Evolutionary conservation across 2,329 filamentous ascomycete species (phyloP).

Genomic region (Neonectria magnoliae): DNA sequence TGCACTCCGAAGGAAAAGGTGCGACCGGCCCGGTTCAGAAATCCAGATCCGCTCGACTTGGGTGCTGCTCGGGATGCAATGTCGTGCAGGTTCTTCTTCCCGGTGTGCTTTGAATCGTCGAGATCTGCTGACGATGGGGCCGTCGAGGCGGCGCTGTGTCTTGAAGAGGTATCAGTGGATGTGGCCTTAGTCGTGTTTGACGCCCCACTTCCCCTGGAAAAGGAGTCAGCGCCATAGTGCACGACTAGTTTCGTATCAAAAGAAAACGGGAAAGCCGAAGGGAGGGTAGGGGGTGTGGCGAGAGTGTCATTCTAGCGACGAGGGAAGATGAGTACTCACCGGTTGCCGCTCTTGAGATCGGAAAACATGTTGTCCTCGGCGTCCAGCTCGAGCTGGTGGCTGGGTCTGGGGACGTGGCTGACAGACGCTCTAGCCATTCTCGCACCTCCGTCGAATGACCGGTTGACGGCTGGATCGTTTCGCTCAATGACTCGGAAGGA

Average conservation of each 20-base stretch:
- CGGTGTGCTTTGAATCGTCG: constrained; percentile 45
- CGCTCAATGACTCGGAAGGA: constrained; percentile 70
- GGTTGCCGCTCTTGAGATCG: constrained; percentile 62
- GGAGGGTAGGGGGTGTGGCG: constrained; percentile 36
- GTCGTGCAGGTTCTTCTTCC: constrained; percentile 52
- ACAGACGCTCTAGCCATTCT: constrained; percentile 52
- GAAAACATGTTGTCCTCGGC: constrained; percentile 69
- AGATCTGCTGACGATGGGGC: constrained; percentile 66
- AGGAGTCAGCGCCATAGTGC: constrained; percentile 49
- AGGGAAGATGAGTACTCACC: constrained; percentile 56
- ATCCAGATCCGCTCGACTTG: constrained; percentile 61
- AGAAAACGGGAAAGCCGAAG: constrained; percentile 33
- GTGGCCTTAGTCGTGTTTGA: constrained; percentile 70
- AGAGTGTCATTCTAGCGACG: constrained; percentile 1
- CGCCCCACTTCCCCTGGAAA: constrained; percentile 65
- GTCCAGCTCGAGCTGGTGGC: constrained; percentile 50
- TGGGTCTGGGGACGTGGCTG: constrained; percentile 51
- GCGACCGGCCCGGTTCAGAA: constrained; percentile 65
- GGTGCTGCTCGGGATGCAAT: constrained; percentile 52
- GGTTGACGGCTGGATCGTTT: constrained; percentile 55
- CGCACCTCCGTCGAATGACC: constrained; percentile 62
- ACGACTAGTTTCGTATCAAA: constrained; percentile 41
- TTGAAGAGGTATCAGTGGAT: constrained; percentile 69
- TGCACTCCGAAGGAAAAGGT: constrained; percentile 69
- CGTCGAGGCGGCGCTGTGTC: constrained; percentile 71